Evolutionary conservation across 805 yeast species (phyloP), one percentile per base, ranked within the genome.

Genomic region (Starmerella ratchasimensis): DNA sequence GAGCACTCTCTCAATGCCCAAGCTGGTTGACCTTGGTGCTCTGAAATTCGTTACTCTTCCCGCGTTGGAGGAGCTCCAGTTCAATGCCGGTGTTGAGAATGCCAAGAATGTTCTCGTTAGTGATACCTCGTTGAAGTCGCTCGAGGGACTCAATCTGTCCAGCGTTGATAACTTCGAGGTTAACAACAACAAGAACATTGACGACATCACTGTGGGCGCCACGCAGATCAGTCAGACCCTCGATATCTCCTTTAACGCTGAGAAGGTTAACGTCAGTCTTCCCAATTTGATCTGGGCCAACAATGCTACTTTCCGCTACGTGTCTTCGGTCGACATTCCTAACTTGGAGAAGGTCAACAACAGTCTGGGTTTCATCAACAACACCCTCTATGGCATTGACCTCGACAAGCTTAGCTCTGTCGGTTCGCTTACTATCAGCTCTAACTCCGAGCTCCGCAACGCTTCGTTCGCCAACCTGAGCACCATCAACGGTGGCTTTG

Each of bases 401-500:
- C 45, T 54, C 55, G 59, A 74, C 46, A 54, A 62, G 44, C 68
- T 90, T 57, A 58, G 65, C 39, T 43, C 63, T 25, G 69, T 88
- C 55, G 95, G 95, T 54, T 74, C 94, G 49, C 71, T 90, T 54
- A 63, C 86, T 48, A 63, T 90, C 55, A 65, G 65, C 59, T 67
- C 76, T 50, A 90, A 90, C 72, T 69, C 71, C 45, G 71, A 79
- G 38, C 73, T 90, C 61, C 70, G 72, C 53, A 69, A 65, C 51
- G 50, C 80, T 43, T 74, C 76, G 49, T 78, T 83, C 69, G 66
- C 80, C 36, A 60, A 69, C 58, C 73, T 90, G 63, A 67, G 75
- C 45, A 48, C 70, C 34, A 67, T 90, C 54, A 93, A 88, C 60
- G 97, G 98, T 72, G 98, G 95, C 63, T 80, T 90, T 62, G 76